Base-by-base conservation (phyloP, 768 basidiomycete genomes). In the Guyanaporus albipodus region DNA sequence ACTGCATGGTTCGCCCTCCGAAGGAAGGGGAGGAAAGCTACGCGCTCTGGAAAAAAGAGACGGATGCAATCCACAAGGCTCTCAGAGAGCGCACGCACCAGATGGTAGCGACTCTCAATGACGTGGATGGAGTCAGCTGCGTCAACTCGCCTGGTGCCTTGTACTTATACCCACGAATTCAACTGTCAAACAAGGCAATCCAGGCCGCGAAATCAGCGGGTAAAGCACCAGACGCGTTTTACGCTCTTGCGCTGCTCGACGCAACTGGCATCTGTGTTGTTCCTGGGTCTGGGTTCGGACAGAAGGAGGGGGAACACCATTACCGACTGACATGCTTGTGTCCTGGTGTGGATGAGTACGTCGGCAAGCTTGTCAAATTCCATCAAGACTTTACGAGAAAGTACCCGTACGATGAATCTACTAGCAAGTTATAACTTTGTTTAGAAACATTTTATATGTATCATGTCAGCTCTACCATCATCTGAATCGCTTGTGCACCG, bases 251-350 rank as follows among this genome's bases (percentile, higher is more conserved):
- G 54, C 65, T 99, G 41, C 75, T 99, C 42, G 91, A 95, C 52
- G 77, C 78, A 65, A 93, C 91, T 0, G 92, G 92, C 5, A 96
- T 98, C 53, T 96, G 93, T 59, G 88, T 89, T 18, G 89, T 97
- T 5, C 90, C 93, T 6, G 95, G 95, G 0, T 85, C 83, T 38
- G 95, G 95, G 1, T 99, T 99, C 64, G 94, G 94, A 5, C 94
- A 97, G 72, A 85, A 77, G 68, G 83, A 87, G 40, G 91, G 87
- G 21, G 86, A 93, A 60, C 84, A 82, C 69, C 95, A 99, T 68
- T 86, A 96, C 63, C 73, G 95, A 28, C 69, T 97, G 64, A 99
- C 96, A 8, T 96, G 95, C 58, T 70, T 98, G 54, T 96, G 93
- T 59, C 93, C 92, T 3, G 91, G 91, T 32, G 90, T 91, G 15